phyloP scores from a whole-genome alignment of 345 rosid species.

The Eucalyptus fibrosa region DNA sequence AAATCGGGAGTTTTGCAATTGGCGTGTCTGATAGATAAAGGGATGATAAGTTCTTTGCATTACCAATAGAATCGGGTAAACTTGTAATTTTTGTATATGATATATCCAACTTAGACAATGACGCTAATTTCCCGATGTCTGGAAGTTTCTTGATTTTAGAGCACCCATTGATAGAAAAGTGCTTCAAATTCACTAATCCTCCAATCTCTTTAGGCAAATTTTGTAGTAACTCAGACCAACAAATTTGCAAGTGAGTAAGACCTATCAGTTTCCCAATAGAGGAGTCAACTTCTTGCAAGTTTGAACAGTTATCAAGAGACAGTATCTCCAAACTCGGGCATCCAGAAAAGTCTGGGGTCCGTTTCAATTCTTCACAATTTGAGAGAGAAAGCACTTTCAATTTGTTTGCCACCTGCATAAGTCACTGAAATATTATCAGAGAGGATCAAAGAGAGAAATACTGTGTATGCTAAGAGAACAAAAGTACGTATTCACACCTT shows the following conservation, averaged over 20 bases:
- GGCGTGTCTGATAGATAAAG: rapidly evolving
- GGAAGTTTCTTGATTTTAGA: rapidly evolving
- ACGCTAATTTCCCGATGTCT: rapidly evolving
- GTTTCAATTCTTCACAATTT: rapidly evolving
- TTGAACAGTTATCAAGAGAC: rapidly evolving
- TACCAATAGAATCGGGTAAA: background rate
- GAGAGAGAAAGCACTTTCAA: background rate
- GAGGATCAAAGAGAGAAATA: background rate
- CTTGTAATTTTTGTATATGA: rapidly evolving
- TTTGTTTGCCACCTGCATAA: rapidly evolving
- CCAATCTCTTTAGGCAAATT: background rate
- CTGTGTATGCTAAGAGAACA: background rate
- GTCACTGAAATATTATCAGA: rapidly evolving
- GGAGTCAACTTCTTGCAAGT: background rate
- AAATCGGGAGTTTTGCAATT: rapidly evolving
- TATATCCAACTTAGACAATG: background rate
- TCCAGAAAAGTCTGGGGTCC: background rate
- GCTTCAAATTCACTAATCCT: rapidly evolving
- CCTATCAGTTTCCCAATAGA: background rate
- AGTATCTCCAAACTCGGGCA: background rate
- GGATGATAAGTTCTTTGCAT: background rate
- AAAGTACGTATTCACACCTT: background rate
- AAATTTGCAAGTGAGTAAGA: background rate
- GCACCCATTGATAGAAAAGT: rapidly evolving
- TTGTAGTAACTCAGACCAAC: rapidly evolving